Percentiles rank a stretch among this genome's conserved stretches.
Conservation (phyloP, 2,329 filamentous ascomycete species). For the Didymosphaeria variabile region DNA sequence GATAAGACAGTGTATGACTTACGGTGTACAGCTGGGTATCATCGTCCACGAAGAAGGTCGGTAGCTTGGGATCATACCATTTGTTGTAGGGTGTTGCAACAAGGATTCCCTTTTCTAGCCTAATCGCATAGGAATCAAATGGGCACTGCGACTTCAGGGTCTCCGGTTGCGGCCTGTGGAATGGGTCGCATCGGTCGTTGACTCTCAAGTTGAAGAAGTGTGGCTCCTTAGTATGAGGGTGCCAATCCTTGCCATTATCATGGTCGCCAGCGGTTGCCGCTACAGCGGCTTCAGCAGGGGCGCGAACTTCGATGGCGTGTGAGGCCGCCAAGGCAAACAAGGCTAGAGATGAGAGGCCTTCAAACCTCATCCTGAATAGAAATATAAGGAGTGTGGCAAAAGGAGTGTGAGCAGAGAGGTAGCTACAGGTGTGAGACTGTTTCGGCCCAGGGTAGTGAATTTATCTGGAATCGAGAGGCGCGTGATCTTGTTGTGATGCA, state of each 20-base stretch:
- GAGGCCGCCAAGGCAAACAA: constrained; percentile 32
- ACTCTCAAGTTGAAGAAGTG: constrained; percentile 37
- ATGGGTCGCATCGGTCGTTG: constrained; percentile 27
- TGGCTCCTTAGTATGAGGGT: constrained; percentile 35
- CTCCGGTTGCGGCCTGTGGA: constrained; percentile 5
- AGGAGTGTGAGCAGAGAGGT: constrained; percentile 30
- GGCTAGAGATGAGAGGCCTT: constrained; percentile 21
- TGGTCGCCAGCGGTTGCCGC: constrained; percentile 3
- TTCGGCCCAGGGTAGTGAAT: constrained; percentile 32
- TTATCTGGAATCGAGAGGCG: constrained; percentile 34
- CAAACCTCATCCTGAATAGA: constrained; percentile 35
- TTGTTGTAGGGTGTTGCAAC: constrained; percentile 43
- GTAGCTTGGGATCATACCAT: constrained; percentile 36
- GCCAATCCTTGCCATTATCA: constrained; percentile 22
- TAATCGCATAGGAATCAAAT: constrained; percentile 32
- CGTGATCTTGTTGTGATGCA: constrained; percentile 39
- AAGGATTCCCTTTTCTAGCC: constrained; percentile 35
- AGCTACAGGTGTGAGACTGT: constrained; percentile 29
- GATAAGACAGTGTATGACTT: constrained; percentile 15
- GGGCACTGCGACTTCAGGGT: constrained; percentile 18
- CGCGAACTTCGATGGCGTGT: constrained; percentile 20
- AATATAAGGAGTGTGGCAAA: constrained; percentile 26
- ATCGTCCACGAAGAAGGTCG: constrained; percentile 40
- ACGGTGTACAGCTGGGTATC: constrained; percentile 41
- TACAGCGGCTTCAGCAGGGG: constrained; percentile 13